phyloP scores from a whole-genome alignment of 1,284 basidiomycete species.

The Fistulinella staudtii region DNA sequence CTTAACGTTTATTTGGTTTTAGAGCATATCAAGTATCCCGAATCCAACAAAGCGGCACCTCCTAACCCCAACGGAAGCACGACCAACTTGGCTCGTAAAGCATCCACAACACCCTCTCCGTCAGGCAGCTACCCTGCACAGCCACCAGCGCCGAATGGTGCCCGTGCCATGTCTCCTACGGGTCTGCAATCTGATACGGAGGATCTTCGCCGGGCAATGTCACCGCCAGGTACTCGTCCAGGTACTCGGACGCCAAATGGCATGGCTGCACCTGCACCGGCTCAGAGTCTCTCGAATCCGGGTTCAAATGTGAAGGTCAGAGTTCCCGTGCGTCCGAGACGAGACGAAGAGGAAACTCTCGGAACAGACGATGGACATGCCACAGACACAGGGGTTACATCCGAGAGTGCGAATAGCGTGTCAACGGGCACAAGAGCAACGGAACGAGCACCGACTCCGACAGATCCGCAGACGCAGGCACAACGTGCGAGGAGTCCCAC shows the following conservation, averaged over 20 bases:
- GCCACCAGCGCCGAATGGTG: conserved; percentile 34
- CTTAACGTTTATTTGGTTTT: conserved; percentile 6
- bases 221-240: conserved; percentile 46
- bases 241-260: conserved; percentile 45
- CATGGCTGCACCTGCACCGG: conserved; percentile 27
- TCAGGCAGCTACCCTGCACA: conserved; percentile 21
- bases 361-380: conserved; percentile 49
- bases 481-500: conserved; percentile 60
- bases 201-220: conserved; percentile 61
- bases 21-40: conserved; percentile 96
- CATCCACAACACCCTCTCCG: conserved; percentile 37
- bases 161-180: conserved; percentile 56
- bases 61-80: conserved; percentile 36
- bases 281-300: conserved; percentile 19
- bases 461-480: conserved; percentile 34
- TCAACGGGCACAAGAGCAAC: conserved; percentile 35
- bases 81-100: conserved; percentile 35
- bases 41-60: conserved; percentile 49
- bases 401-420: conserved; percentile 16
- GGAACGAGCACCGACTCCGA: conserved; percentile 53
- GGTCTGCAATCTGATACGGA: conserved; percentile 46
- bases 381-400: conserved; percentile 44
- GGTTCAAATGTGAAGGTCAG: conserved; percentile 42
- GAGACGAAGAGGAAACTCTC: conserved; percentile 62
- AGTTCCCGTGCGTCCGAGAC: conserved; percentile 54